phyloP scores from a whole-genome alignment of 2,329 filamentous ascomycete species.

The Pseudocercospora ulei region DNA sequence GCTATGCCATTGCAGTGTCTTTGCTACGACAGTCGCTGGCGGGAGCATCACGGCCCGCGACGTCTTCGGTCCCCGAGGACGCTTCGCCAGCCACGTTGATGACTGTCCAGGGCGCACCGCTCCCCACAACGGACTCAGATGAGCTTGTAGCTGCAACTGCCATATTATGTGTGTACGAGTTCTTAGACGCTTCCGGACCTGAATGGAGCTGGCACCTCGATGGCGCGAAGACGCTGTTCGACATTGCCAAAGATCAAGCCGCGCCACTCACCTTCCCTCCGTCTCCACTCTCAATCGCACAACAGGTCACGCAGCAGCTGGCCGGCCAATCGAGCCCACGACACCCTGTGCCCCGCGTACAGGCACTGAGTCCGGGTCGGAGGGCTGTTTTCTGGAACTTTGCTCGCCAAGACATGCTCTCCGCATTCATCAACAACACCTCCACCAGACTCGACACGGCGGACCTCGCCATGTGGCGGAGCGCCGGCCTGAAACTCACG shows the following conservation, averaged over 20 bases:
- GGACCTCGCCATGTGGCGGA: constrained; percentile 54
- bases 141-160: constrained; percentile 56
- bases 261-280: constrained; percentile 40
- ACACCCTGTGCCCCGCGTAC: constrained; percentile 4
- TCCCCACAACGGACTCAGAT: constrained; percentile 43
- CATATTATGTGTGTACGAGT: constrained; percentile 58
- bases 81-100: constrained; percentile 21
- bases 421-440: constrained; percentile 54
- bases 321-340: constrained; percentile 11
- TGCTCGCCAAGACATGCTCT: constrained; percentile 55
- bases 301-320: constrained; percentile 21
- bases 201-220: constrained; percentile 58
- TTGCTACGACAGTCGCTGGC: constrained; percentile 30
- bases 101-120: constrained; percentile 21
- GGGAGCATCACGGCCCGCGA: constrained; percentile 25
- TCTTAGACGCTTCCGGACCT: constrained; percentile 53
- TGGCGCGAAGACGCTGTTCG: constrained; percentile 54
- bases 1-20: constrained; percentile 45
- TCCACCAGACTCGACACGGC: constrained; percentile 53
- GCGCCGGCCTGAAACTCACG: constrained; percentile 52
- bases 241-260: constrained; percentile 46
- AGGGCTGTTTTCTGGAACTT: constrained; percentile 59
- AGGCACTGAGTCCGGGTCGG: constrained; percentile 46
- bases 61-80: constrained; percentile 26
- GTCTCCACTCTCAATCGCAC: constrained; percentile 29